Evolutionary conservation across 108 stramenopile species (phyloP), one percentile per base, ranked within the genome.

Genomic region (Aurantiochytrium sp.): DNA sequence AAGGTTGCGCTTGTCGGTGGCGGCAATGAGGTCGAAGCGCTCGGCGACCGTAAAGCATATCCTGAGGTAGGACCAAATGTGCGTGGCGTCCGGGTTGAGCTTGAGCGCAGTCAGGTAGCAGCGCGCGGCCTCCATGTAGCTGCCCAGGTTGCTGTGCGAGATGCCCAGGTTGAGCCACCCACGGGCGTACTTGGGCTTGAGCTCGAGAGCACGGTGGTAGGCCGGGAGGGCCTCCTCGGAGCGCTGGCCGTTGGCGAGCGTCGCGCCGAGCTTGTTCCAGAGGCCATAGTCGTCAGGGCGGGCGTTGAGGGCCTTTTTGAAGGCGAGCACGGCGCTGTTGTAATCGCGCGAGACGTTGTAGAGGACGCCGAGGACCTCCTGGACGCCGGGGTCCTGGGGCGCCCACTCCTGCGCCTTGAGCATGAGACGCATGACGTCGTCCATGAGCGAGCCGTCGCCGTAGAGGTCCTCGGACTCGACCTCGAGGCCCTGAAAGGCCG

Each of bases 81-180:
- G 97, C 39, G 55, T 92, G 12, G 97, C 97, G 6, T 91, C 93
- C 17, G 96, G 97, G 88, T 97, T 97, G 69, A 97, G 91, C 54
- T 94, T 92, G 88, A 98, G 86, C 19, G 96, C 95, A 85, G 95
- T 96, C 42, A 98, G 89, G 90, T 97, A 98, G 89, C 96, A 97
- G 19, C 96, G 89, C 22, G 95, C 94, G 4, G 97, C 97, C 86
- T 97, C 95, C 32, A 93, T 92, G 86, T 96, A 96, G 32, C 95
- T 93, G 37, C 93, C 93, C 37, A 97, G 88, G 87, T 97, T 97
- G 69, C 91, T 91, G 89, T 97, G 97, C 15, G 96, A 93, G 68
- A 98, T 97, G 27, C 97, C 97, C 93, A 97, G 95, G 87, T 98
- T 98, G n/a, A 97, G 89, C 98, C 97, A 97, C 41, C 94, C 96